A percentile compares a stretch with the other conserved stretches of the same genome.
Evolutionary conservation across 1,284 basidiomycete species (phyloP).

Genomic region (Naganishia sp.): DNA sequence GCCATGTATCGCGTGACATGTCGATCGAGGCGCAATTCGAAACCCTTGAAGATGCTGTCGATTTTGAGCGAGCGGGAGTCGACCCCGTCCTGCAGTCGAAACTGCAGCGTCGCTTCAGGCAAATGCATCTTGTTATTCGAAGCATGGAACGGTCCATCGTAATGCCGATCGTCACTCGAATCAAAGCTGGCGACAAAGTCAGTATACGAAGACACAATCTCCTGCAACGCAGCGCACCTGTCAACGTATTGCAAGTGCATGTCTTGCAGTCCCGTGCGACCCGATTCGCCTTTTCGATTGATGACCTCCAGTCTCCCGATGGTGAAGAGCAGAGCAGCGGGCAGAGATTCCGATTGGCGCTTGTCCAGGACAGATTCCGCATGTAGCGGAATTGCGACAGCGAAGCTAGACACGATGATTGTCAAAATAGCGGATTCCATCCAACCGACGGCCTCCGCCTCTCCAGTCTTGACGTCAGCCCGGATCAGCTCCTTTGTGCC

Average conservation of each 20-base stretch:
- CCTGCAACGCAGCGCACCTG: conserved; percentile 21
- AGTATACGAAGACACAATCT: conserved; percentile 5
- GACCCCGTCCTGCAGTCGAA: conserved; percentile 64
- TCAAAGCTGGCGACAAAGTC: conserved; percentile 64
- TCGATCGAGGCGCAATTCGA: conserved; percentile 80
- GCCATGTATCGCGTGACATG: conserved; percentile 76
- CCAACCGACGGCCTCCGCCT: conserved; percentile 57
- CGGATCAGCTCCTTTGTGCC: conserved; percentile 69
- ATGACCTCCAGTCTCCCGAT: conserved; percentile 72
- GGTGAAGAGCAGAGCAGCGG: conserved; percentile 76
- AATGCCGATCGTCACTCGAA: conserved; percentile 68
- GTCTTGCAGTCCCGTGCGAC: conserved; percentile 68
- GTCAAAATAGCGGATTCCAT: conserved; percentile 67
- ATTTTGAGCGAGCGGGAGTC: conserved; percentile 65
- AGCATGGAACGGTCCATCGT: conserved; percentile 67
- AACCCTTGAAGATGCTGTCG: conserved; percentile 76
- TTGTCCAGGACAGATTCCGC: conserved; percentile 46
- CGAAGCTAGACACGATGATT: conserved; percentile 69
- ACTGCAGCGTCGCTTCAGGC: conserved; percentile 71
- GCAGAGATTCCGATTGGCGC: conserved; percentile 17
- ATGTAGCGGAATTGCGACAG: conserved; percentile 75
- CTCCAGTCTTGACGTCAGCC: conserved; percentile 46
- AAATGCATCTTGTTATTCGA: conserved; percentile 69
- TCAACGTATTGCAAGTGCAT: conserved; percentile 79
- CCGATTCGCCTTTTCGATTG: conserved; percentile 73